Base-by-base conservation (phyloP, 2,329 filamentous ascomycete genomes). In the Berkeleyomyces basicola region DNA sequence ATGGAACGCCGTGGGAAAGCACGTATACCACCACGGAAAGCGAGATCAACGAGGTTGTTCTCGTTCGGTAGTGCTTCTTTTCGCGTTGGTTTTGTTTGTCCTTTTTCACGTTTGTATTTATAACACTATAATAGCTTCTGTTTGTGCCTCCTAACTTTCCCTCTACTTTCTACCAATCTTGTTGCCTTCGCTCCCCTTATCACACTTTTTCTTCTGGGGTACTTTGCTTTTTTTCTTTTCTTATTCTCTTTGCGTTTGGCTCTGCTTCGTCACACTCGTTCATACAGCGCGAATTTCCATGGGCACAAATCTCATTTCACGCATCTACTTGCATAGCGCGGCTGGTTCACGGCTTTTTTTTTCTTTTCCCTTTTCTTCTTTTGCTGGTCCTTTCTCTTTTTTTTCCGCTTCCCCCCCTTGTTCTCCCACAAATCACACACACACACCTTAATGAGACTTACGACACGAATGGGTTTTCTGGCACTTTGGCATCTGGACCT, bases 31-130 rank as follows among this genome's bases (percentile, higher is more conserved):
- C 71, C 33, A 70, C 72, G 66, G 74, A 78, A 62, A 74, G 75
- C 60, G 77, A 78, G 64, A 67, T 78, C 11, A 75, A 72, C 64
- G 77, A 78, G 62, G 75, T 79, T 36, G 74, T 76, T 37, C 72
- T 78, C 44, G 69, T 72, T 49, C 71, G 75, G 65, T 76, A 70
- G 59, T 23, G 36, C 55, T n/a, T 23, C 40, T 62, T 58, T 40
- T 16, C 53, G 43, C 70, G 66, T 61, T 64, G 64, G 46, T 61
- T 63, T 46, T 65, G 36, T 63, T 43, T 63, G 43, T 58, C 40
- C 59, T 49, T 49, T 58, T 59, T 51, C 44, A 63, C 53, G 43
- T 57, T 58, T 62, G 46, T 57, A 63, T 62, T 62, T 64, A 51
- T 63, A 55, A 46, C 43, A 63, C 46, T 59, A 55, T 63, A 55